phyloP scores from a whole-genome alignment of 2,329 filamentous ascomycete genomes.

The Hypoxylon sp. region DNA sequence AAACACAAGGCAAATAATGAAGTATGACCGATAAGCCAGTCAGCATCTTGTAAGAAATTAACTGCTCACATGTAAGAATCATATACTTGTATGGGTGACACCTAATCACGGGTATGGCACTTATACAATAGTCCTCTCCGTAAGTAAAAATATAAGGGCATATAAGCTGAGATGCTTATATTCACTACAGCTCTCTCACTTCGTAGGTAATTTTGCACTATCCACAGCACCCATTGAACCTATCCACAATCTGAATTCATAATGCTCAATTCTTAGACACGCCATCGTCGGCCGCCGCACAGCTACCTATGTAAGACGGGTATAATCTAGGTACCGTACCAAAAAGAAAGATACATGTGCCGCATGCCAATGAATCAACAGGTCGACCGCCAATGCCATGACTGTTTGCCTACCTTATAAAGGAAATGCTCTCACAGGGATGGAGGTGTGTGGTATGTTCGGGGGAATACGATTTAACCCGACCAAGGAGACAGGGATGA shows the following conservation, averaged over 20 bases:
- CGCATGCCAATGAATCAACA: constrained; percentile 23
- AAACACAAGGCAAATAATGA: background rate
- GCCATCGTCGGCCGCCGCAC: constrained; percentile 24
- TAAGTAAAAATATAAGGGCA: background rate
- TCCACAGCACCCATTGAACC: background rate
- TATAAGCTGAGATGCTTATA: constrained; percentile 3
- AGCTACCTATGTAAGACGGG: constrained; percentile 38
- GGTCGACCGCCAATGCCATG: constrained; percentile 16
- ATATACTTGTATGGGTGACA: background rate
- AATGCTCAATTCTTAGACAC: constrained; percentile 21
- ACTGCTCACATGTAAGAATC: background rate
- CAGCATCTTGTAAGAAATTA: background rate
- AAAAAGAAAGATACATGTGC: constrained; percentile 30
- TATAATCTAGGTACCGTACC: constrained; percentile 38
- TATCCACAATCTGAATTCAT: constrained; percentile 1
- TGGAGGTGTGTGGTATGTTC: background rate
- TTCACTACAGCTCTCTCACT: background rate
- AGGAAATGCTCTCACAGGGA: constrained; percentile 14
- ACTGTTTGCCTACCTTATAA: constrained; percentile 20
- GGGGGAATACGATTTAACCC: constrained; percentile 3
- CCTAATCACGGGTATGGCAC: background rate
- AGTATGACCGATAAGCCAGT: background rate
- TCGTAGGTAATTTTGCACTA: constrained; percentile 1
- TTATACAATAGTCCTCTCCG: background rate
- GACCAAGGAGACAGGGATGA: constrained; percentile 10